Percentiles rank a stretch among this genome's conserved stretches.
These are phyloP conservation scores for Bretziella fagacearum DNA, from an alignment of 2,329 filamentous ascomycete genomes.

Conservation along the genomic window DNA sequence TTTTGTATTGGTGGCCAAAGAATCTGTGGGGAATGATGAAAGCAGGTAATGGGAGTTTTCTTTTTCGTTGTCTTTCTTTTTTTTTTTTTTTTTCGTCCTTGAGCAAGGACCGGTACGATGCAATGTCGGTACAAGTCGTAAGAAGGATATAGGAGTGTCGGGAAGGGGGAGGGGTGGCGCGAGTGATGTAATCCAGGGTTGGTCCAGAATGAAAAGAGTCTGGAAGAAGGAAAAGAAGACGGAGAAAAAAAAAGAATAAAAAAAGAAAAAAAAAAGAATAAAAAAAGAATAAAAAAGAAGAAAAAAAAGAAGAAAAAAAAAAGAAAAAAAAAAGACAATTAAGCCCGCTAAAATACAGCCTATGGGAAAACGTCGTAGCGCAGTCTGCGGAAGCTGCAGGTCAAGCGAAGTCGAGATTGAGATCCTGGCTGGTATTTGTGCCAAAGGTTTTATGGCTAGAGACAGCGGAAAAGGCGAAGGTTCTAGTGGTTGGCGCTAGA, in stretches of 20 bases:
- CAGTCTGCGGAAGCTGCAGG: not conserved
- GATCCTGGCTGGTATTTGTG: not conserved
- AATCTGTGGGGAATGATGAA: not conserved
- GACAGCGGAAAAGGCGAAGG: not conserved
- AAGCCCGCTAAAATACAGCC: not conserved
- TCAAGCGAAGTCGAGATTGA: not conserved
- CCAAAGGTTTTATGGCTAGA: not conserved
- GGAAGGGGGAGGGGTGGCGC: not conserved
- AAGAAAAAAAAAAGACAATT: conserved; percentile 3
- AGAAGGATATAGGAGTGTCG: not conserved
- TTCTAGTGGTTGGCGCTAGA: not conserved
- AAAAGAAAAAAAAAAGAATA: not conserved
- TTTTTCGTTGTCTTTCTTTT: not conserved
- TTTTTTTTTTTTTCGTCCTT: not conserved
- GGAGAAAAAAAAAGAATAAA: not conserved
- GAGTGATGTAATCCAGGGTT: not conserved
- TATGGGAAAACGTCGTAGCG: not conserved
- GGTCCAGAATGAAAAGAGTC: conserved; percentile 5
- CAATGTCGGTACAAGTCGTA: conserved; percentile 1
- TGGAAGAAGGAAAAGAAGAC: not conserved
- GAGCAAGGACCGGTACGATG: not conserved
- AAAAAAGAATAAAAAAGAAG: not conserved
- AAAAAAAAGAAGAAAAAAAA: not conserved
- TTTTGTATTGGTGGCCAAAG: not conserved
- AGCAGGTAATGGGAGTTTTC: not conserved